phyloP scores from a whole-genome alignment of 2,329 filamentous ascomycete genomes.

The Exophiala sp. region DNA sequence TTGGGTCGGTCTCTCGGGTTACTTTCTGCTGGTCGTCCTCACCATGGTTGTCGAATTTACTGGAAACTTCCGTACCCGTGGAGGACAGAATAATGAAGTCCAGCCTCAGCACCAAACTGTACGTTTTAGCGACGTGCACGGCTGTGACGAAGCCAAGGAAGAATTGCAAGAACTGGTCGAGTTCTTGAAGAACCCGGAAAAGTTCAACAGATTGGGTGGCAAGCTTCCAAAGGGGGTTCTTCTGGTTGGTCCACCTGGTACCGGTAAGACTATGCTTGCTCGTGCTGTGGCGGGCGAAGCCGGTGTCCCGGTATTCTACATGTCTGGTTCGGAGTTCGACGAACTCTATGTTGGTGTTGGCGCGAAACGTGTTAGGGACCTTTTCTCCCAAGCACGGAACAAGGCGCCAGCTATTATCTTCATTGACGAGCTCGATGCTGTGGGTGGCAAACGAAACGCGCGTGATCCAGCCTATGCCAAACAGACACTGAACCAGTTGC shows the following conservation, averaged over 20 bases:
- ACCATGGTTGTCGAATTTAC: conserved; percentile 80
- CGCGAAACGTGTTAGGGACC: conserved; percentile 89
- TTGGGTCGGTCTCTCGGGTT: conserved; percentile 73
- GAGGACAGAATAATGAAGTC: conserved; percentile 72
- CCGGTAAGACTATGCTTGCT: conserved; percentile 93
- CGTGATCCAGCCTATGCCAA: conserved; percentile 93
- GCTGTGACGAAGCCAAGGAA: conserved; percentile 97
- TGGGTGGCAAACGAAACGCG: conserved; percentile 89
- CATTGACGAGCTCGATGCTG: conserved; percentile 90
- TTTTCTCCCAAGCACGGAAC: conserved; percentile 76
- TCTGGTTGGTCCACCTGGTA: conserved; percentile 91
- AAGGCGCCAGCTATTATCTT: conserved; percentile 94
- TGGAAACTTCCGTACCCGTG: conserved; percentile 64
- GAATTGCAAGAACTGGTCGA: conserved; percentile 96
- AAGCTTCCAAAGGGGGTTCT: conserved; percentile 97
- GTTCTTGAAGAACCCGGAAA: conserved; percentile 88
- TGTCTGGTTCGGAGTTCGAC: conserved; percentile 98
- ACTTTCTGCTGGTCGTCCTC: conserved; percentile 73
- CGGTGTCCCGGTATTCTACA: conserved; percentile 98
- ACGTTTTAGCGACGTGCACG: conserved; percentile 89
- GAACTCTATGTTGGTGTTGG: conserved; percentile 97
- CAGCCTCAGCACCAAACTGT: conserved; percentile 90
- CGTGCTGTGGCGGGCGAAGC: conserved; percentile 95
- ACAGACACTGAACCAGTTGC: conserved; percentile 93
- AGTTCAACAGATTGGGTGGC: conserved; percentile 88